Evolutionary conservation across 805 yeast species (phyloP).

Genomic region (Starmerella vaccinii): DNA sequence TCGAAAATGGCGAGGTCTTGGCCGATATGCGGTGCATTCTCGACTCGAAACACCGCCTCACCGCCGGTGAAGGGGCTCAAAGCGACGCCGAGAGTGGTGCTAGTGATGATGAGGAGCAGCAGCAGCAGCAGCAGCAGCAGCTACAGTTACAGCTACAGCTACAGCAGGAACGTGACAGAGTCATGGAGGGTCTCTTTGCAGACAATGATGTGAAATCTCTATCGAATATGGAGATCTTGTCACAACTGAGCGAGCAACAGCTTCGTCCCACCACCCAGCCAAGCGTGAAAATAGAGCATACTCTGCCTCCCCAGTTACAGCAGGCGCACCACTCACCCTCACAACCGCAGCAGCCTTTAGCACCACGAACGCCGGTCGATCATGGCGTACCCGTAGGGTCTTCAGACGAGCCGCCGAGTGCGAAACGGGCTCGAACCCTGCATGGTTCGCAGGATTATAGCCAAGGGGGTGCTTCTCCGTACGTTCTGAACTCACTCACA

Average conservation of each 20-base stretch:
- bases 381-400: no score
- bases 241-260: slow-evolving; percentile 11
- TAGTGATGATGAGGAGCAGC: slow-evolving; percentile 3
- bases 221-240: slow-evolving; percentile 2
- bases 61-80: not conserved
- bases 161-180: no score
- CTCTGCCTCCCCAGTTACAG: no score
- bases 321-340: not conserved
- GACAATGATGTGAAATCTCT: no score
- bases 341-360: not conserved
- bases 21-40: slow-evolving; percentile 20
- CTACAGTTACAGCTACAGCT: no score
- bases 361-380: slow-evolving; percentile 1
- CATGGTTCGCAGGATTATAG: no score
- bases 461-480: no score
- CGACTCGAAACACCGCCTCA: not conserved
- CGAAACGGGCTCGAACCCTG: no score
- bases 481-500: no score
- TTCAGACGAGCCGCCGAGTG: no score
- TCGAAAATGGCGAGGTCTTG: slow-evolving; percentile 20
- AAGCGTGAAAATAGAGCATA: slow-evolving; percentile 8
- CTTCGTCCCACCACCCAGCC: slow-evolving; percentile 9
- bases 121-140: no score
- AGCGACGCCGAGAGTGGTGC: slow-evolving; percentile 6
- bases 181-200: no score